Evolutionary conservation across 2,329 filamentous ascomycete species (phyloP).

Genomic region (Exophiala sp.): DNA sequence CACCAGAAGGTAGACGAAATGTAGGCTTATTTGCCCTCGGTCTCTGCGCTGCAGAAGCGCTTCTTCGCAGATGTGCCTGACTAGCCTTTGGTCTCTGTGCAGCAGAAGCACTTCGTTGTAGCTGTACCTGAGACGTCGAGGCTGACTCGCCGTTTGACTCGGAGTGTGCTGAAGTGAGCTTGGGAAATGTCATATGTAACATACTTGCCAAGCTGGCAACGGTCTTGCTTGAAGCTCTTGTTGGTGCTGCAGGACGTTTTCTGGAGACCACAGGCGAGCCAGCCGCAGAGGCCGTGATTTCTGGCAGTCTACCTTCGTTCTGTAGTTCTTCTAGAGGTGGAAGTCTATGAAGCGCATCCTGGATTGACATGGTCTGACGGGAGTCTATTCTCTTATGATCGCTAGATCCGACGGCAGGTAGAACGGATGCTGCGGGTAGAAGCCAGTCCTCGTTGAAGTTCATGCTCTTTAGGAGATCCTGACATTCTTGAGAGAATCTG

Average conservation of each 20-base stretch:
- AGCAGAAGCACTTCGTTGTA: not conserved
- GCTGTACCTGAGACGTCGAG: not conserved
- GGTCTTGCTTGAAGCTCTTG: constrained; percentile 11
- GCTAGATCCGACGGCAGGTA: not conserved
- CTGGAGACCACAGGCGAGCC: not conserved
- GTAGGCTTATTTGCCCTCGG: not conserved
- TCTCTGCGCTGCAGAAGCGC: not conserved
- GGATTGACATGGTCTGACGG: constrained; percentile 3
- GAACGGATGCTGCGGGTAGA: constrained; percentile 4
- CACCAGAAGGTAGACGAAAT: constrained; percentile 8
- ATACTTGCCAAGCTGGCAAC: constrained; percentile 3
- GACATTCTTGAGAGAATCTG: constrained; percentile 19
- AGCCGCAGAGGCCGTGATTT: constrained; percentile 2
- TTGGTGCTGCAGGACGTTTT: not conserved
- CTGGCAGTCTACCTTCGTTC: not conserved
- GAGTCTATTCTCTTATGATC: not conserved
- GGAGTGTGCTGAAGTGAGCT: not conserved
- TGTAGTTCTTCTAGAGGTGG: not conserved
- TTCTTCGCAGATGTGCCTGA: not conserved
- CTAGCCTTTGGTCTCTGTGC: not conserved
- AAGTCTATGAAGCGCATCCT: constrained; percentile 1
- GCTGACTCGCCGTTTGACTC: not conserved
- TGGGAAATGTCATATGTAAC: constrained; percentile 1
- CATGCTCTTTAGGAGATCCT: constrained; percentile 14
- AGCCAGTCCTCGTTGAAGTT: constrained; percentile 19